Conservation (phyloP, 148 eudicot genomes). For the Gaultheria prostrata region DNA sequence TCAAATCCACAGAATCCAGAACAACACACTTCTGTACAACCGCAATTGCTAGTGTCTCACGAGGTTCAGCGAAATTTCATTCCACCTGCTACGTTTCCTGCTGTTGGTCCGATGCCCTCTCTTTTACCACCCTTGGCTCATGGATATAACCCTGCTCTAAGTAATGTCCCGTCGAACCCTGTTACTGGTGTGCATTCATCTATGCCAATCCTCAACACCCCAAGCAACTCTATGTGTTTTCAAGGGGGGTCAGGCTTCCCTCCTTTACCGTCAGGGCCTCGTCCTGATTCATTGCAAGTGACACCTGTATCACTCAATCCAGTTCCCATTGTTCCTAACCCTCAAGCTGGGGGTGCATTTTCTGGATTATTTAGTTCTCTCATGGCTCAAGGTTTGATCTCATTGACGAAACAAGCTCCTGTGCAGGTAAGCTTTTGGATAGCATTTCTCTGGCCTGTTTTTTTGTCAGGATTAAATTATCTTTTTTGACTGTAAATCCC, state of each 20-base stretch:
- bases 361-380: slow-evolving; percentile 71
- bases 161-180: slow-evolving; percentile 28
- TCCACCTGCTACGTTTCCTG: slow-evolving; percentile 23
- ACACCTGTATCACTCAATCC: slow-evolving; percentile 41
- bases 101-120: slow-evolving; percentile 25
- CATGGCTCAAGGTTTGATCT: slow-evolving; percentile 77
- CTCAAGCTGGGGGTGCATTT: slow-evolving; percentile 43
- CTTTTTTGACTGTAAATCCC: background rate
- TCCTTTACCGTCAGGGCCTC: slow-evolving; percentile 45
- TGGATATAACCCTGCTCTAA: slow-evolving; percentile 46
- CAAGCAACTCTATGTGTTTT: slow-evolving; percentile 37
- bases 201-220: slow-evolving; percentile 39
- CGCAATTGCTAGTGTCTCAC: slow-evolving; percentile 36
- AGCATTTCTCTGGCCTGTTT: background rate
- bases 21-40: slow-evolving; percentile 36
- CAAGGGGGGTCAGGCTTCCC: slow-evolving; percentile 37
- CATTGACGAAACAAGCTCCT: slow-evolving; percentile 52
- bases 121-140: slow-evolving; percentile 36
- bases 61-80: slow-evolving; percentile 35
- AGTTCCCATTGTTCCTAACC: slow-evolving; percentile 38
- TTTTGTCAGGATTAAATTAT: background rate
- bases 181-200: slow-evolving; percentile 38
- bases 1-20: slow-evolving; percentile 36
- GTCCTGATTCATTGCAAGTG: slow-evolving; percentile 40
- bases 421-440: slow-evolving; percentile 45